Base-by-base conservation (phyloP, 176 grass and related monocot species). In the Raddia guianensis region DNA sequence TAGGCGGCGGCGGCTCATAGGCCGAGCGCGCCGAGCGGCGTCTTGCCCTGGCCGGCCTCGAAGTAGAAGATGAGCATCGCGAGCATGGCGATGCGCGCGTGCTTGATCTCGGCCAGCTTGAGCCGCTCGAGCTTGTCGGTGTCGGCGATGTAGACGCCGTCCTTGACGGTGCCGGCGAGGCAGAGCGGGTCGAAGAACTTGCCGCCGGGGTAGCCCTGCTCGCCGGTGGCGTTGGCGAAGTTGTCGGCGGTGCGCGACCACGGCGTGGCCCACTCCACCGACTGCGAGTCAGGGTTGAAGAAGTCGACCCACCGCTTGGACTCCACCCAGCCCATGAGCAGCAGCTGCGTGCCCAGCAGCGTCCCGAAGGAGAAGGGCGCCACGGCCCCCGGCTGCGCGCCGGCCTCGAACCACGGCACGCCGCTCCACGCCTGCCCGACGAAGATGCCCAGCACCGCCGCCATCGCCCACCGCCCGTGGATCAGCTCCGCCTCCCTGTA, bases 11-110 rank as follows among this genome's bases (percentile, higher is more conserved):
- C 7, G 6, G 19, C 58, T 97, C 77, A 99, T 76, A 91, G 85
- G 33, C 96, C 90, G 27, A 99, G 88, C 3, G 88, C 96, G 52
- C 92, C 92, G 49, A 95, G 92, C 21, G 96, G 96, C 59, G 96
- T 95, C 84, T 99, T 99, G 59, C 96, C 92, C 88, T 99, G 96
- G 0, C 88, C 96, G 63, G 96, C 96, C 86, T 99, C 96, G 70
- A 99, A 99, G 92, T 99, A 99, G 92, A 99, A 99, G 78, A 82
- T 93, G 60, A 99, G 96, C 96, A 99, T 95, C 84, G 96, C 96
- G 5, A 98, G 74, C 92, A 98, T 99, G 51, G 92, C 96, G 61
- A 99, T 5, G 72, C 96, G 84, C 0, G 96, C 75, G 62, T 98
- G 96, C 92, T 98, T 98, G 90, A 98, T 98, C 90, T 98, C 96